These are phyloP conservation scores for Clonostachys sp. DNA, from an alignment of 2,329 filamentous ascomycete species.

Conservation along the genomic window DNA sequence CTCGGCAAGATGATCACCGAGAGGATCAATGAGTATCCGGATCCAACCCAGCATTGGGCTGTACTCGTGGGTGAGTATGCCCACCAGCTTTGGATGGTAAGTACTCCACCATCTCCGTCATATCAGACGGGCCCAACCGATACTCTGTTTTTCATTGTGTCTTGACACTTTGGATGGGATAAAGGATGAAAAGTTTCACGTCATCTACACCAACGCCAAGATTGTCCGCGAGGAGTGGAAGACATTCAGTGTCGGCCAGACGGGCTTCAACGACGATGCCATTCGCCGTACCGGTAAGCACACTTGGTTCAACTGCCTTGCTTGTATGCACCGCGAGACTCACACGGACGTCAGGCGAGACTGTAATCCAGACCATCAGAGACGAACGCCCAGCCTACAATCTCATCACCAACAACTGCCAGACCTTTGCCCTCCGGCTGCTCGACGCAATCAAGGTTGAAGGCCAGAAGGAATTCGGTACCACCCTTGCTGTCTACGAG, in stretches of 20 bases:
- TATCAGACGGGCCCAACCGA: no score
- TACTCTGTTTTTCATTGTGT: not conserved
- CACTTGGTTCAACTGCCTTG: no score
- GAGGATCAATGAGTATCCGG: slow-evolving; percentile 47
- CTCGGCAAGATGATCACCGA: slow-evolving; percentile 52
- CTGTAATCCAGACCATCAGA: slow-evolving; percentile 47
- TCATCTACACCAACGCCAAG: slow-evolving; percentile 51
- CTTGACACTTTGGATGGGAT: no score
- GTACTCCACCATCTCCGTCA: slow-evolving; percentile 6
- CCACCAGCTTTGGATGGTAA: slow-evolving; percentile 56
- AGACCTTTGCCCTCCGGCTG: slow-evolving; percentile 48
- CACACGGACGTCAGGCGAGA: slow-evolving; percentile 35
- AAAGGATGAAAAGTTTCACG: slow-evolving; percentile 47
- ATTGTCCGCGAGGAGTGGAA: slow-evolving; percentile 41
- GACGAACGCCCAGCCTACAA: slow-evolving; percentile 46
- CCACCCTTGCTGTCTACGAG: slow-evolving; percentile 48
- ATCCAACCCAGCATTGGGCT: slow-evolving; percentile 58
- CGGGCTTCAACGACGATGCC: slow-evolving; percentile 50
- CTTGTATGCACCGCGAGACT: not conserved
- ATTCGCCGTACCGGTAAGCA: slow-evolving; percentile 38
- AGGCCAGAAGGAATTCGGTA: slow-evolving; percentile 44
- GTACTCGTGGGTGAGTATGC: slow-evolving; percentile 50
- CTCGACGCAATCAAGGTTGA: slow-evolving; percentile 50
- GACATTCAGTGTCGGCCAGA: slow-evolving; percentile 45
- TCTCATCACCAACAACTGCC: slow-evolving; percentile 56